Percentiles rank a stretch among this genome's conserved stretches.
These are phyloP conservation scores for Nothomitra cinnamomea DNA, from an alignment of 2,329 filamentous ascomycete genomes.

Conservation along the genomic window DNA sequence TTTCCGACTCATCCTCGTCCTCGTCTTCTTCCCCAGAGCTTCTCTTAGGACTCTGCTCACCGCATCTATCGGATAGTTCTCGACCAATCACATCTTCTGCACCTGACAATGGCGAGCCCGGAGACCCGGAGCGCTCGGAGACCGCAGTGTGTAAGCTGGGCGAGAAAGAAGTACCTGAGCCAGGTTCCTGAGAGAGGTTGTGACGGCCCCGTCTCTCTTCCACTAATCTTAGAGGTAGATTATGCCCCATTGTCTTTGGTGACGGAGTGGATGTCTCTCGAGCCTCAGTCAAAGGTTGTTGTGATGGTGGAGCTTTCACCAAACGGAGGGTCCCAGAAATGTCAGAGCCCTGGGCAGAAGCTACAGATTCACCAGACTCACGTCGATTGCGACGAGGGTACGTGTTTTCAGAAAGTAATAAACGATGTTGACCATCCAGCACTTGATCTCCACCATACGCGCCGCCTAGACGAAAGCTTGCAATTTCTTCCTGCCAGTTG, in stretches of 20 bases:
- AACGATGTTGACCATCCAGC: neutral
- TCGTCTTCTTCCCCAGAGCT: slow-evolving; percentile 6
- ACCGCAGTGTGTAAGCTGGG: neutral
- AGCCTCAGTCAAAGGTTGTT: neutral
- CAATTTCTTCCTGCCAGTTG: slow-evolving; percentile 9
- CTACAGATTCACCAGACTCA: neutral
- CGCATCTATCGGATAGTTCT: neutral
- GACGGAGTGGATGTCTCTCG: neutral
- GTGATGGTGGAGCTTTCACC: neutral
- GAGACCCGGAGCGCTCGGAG: neutral
- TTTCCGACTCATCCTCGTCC: slow-evolving; percentile 44
- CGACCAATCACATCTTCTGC: neutral
- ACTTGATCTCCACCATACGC: neutral
- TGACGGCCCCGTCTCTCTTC: slow-evolving; percentile 32
- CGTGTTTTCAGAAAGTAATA: neutral
- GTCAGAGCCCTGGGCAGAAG: neutral
- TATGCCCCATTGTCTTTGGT: neutral
- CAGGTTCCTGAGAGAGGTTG: slow-evolving; percentile 22
- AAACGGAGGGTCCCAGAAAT: neutral
- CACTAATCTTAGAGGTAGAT: slow-evolving; percentile 26
- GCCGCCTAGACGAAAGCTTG: neutral
- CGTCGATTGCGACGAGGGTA: neutral
- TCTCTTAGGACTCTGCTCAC: neutral
- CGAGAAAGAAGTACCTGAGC: slow-evolving; percentile 1
- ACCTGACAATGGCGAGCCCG: neutral